A percentile compares a stretch with the other conserved stretches of the same genome.
These are phyloP conservation scores for Aegilops sharonensis DNA, from an alignment of 176 grass and related monocot species.

Conservation along the genomic window DNA sequence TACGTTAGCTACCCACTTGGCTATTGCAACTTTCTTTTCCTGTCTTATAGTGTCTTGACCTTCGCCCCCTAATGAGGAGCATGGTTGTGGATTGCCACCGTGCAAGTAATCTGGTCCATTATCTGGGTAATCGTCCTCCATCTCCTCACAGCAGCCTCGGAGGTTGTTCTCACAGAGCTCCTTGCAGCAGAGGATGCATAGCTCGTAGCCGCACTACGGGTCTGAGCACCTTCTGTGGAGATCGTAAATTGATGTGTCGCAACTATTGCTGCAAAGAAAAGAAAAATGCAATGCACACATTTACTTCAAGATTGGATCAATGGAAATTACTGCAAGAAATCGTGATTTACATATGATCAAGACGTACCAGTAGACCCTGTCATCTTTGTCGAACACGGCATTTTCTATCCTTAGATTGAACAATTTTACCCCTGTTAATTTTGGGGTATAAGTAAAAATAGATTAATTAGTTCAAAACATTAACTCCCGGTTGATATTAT, in stretches of 20 bases:
- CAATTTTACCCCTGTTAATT: not conserved
- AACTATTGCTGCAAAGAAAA: slow-evolving; percentile 38
- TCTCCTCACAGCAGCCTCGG: not conserved
- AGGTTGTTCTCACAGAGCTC: slow-evolving; percentile 33
- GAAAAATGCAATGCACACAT: not conserved
- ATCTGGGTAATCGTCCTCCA: not conserved
- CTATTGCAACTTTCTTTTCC: not conserved
- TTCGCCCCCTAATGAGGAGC: no score
- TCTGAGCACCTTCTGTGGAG: no score
- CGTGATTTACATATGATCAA: not conserved
- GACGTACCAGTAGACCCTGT: slow-evolving; percentile 42
- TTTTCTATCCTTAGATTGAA: slow-evolving; percentile 22
- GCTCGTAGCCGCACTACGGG: slow-evolving; percentile 38
- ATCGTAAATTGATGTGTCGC: not conserved
- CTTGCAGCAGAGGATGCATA: slow-evolving; percentile 49
- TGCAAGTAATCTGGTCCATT: slow-evolving; percentile 38
- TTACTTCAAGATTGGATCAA: not conserved
- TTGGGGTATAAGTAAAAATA: no score
- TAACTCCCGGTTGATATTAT: not conserved
- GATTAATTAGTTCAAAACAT: no score
- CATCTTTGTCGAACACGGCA: slow-evolving; percentile 22
- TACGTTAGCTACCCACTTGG: no score
- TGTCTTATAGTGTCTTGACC: not conserved
- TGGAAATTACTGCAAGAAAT: not conserved
- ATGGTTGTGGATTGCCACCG: slow-evolving; percentile 7